Conservation (phyloP, 495 filamentous ascomycete genomes). For the Neurospora sp. region DNA sequence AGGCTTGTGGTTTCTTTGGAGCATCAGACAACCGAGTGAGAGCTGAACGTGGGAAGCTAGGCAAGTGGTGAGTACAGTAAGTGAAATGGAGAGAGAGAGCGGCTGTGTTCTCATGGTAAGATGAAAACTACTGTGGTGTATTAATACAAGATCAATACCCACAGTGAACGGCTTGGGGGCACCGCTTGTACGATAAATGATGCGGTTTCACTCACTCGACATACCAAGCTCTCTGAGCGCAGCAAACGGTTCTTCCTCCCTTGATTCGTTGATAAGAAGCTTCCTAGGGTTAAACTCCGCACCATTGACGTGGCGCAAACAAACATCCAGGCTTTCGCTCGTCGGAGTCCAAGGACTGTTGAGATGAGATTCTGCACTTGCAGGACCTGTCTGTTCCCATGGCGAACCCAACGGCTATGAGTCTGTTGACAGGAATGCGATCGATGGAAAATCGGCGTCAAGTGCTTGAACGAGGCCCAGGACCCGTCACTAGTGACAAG, state of each 20-base stretch:
- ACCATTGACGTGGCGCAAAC: not conserved
- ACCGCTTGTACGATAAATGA: not conserved
- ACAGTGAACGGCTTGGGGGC: not conserved
- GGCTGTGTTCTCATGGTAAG: not conserved
- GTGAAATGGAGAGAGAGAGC: not conserved
- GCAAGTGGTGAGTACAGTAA: not conserved
- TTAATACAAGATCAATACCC: not conserved
- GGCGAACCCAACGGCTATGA: not conserved
- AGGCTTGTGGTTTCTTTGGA: not conserved
- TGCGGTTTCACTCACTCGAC: not conserved
- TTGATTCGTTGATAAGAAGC: not conserved
- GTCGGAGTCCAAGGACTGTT: not conserved
- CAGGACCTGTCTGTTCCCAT: not conserved
- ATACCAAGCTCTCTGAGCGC: not conserved
- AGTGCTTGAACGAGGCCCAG: not conserved
- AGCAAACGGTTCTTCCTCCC: not conserved
- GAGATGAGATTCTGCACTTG: not conserved
- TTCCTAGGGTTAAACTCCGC: not conserved
- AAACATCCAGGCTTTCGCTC: not conserved
- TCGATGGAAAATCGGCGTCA: not conserved
- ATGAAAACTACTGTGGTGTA: not conserved
- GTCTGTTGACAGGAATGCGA: not conserved
- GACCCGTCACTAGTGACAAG: not conserved
- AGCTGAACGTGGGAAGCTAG: not conserved
- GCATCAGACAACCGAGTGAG: not conserved